These are phyloP conservation scores for Pholiota adiposa DNA, from an alignment of 1,284 basidiomycete species.

Conservation along the genomic window DNA sequence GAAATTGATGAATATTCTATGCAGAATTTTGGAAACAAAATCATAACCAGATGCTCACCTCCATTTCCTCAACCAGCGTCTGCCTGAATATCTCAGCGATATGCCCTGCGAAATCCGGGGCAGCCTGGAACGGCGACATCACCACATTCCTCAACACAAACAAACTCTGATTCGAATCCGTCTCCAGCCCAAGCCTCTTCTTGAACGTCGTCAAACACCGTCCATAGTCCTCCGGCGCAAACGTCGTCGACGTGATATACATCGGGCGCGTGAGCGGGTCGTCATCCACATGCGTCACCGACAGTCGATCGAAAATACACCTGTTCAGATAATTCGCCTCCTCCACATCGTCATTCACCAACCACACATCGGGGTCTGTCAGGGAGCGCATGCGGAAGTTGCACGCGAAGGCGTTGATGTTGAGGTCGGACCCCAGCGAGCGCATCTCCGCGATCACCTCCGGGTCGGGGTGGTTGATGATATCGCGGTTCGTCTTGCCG, in stretches of 20 bases:
- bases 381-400: conserved; percentile 38
- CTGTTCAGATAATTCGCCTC: conserved; percentile 49
- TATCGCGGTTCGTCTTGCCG: conserved; percentile 34
- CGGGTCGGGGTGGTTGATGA: conserved; percentile 36
- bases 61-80: conserved; percentile 38
- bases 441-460: conserved; percentile 34
- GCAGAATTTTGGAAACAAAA: neutral
- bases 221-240: conserved; percentile 40
- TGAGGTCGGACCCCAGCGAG: conserved; percentile 45
- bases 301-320: conserved; percentile 43
- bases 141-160: conserved; percentile 42
- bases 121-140: conserved; percentile 48
- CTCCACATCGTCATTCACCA: conserved; percentile 42
- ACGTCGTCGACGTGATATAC: conserved; percentile 39
- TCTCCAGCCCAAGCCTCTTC: conserved; percentile 38
- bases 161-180: conserved; percentile 35
- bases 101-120: conserved; percentile 34
- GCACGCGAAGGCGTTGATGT: conserved; percentile 50
- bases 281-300: conserved; percentile 33
- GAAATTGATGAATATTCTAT: conserved; percentile 14
- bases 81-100: conserved; percentile 39
- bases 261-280: conserved; percentile 34
- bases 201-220: conserved; percentile 35
- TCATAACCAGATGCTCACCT: conserved; percentile 16
- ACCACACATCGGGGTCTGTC: conserved; percentile 14